A percentile compares a stretch with the other conserved stretches of the same genome.
Conservation (phyloP, 2,329 filamentous ascomycete genomes). For the Fusarium sp. region DNA sequence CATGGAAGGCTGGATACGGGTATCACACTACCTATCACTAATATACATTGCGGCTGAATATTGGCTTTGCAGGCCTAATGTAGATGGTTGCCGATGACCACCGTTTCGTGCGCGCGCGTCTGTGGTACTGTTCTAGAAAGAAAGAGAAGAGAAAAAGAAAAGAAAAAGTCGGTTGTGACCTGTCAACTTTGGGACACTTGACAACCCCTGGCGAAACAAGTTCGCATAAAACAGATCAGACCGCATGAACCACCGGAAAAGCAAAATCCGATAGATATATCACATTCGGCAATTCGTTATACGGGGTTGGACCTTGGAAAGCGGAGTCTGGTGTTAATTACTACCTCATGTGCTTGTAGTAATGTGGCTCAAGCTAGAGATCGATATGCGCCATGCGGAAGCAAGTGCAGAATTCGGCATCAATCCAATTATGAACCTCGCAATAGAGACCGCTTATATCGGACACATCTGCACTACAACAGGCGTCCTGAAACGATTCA, state of each 20-base stretch:
- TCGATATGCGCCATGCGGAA: background rate
- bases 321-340: background rate
- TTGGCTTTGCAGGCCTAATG: background rate
- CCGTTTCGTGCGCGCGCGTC: background rate
- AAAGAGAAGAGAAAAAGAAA: too few species aligned
- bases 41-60: background rate
- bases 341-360: too few species aligned
- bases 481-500: slow-evolving; percentile 2
- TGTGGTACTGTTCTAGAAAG: slow-evolving; percentile 21
- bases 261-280: background rate
- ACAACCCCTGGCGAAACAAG: too few species aligned
- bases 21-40: background rate
- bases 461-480: background rate
- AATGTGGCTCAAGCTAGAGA: background rate
- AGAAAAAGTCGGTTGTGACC: slow-evolving; percentile 8
- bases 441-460: background rate
- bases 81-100: too few species aligned
- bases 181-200: background rate
- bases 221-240: background rate
- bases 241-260: background rate
- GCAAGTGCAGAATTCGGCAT: background rate
- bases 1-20: too few species aligned
- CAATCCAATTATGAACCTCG: background rate
- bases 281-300: background rate
- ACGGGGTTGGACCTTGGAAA: background rate